phyloP scores from a whole-genome alignment of 345 rosid genomes.

The Euclidium syriacum region DNA sequence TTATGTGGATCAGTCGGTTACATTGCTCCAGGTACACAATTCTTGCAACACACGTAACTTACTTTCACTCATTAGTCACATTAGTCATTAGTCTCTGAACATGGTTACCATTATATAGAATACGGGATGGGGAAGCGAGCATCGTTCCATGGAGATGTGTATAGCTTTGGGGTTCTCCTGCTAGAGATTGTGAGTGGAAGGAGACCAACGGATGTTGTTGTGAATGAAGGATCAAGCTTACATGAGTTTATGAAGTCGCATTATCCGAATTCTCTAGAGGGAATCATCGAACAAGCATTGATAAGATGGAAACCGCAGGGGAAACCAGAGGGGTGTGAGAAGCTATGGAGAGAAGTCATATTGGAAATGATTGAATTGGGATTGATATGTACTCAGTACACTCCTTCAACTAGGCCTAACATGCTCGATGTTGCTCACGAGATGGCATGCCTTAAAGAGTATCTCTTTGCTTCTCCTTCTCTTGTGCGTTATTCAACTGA shows the following conservation, averaged over 20 bases:
- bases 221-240: constrained; percentile 60
- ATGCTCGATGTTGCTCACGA: constrained; percentile 77
- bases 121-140: constrained; percentile 81
- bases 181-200: constrained; percentile 69
- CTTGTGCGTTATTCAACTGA: constrained; percentile 7
- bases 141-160: constrained; percentile 82
- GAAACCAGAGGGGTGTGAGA: constrained; percentile 29
- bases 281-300: constrained; percentile 54
- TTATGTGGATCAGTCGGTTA: constrained; percentile 89
- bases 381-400: constrained; percentile 66
- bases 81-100: constrained; percentile 1
- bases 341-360: constrained; percentile 52
- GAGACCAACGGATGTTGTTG: constrained; percentile 61
- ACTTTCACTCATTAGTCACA: background rate
- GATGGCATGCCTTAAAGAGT: constrained; percentile 70
- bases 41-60: background rate
- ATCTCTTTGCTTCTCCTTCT: constrained; percentile 42
- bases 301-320: constrained; percentile 33
- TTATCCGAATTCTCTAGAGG: constrained; percentile 57
- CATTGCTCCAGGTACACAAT: constrained; percentile 74
- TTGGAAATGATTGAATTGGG: constrained; percentile 81
- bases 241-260: constrained; percentile 74
- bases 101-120: constrained; percentile 35
- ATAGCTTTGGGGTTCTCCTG: constrained; percentile 76
- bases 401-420: constrained; percentile 73